Base-by-base conservation (phyloP, 2,329 filamentous ascomycete species). In the Aspergillus felis region DNA sequence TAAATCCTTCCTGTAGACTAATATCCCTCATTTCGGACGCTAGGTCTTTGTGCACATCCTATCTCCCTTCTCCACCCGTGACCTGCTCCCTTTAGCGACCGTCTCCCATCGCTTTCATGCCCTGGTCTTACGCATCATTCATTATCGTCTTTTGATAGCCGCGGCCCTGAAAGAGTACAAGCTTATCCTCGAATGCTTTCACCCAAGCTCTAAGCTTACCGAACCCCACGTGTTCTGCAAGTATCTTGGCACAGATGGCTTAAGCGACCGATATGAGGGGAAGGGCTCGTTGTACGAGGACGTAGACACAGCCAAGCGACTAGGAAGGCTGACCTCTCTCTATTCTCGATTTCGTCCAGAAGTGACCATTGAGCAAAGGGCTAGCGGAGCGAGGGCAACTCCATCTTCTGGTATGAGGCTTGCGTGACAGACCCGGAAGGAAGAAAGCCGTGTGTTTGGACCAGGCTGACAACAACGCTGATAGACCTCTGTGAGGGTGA, bases 181-280 rank as follows among this genome's bases (percentile, higher is more conserved):
- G 54, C 75, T 94, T 42, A 84, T 92, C 41, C 83, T 95, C 46
- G 89, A 93, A 75, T 91, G 88, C 71, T 92, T 89, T 68, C 89
- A 89, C 61, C 90, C 90, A 0, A 84, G 81, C 61, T 85, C 82
- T 25, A 87, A 87, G 71, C 78, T 88, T 51, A 86, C 82, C 4
- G 87, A 88, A 22, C 87, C 89, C 0, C 86, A 86, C 55, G 80
- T 91, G 12, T 82, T 83, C 68, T 92, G 90, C 73, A 79, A 84
- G 48, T 88, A 88, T 61, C 77, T 87, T 10, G 84, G 83, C 29
- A 91, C 87, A 1, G 79, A 86, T 62, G 82, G 82, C 2, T 74
- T 90, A n/a, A 76, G 78, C 53, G 71, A 71, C 47, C 63, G 78
- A 56, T 68, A 76, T 61, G 71, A 75, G 54, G 70, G 71, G 4